These are phyloP conservation scores for Aspergillus melleus DNA, from an alignment of 2,329 filamentous ascomycete genomes.

Conservation along the genomic window DNA sequence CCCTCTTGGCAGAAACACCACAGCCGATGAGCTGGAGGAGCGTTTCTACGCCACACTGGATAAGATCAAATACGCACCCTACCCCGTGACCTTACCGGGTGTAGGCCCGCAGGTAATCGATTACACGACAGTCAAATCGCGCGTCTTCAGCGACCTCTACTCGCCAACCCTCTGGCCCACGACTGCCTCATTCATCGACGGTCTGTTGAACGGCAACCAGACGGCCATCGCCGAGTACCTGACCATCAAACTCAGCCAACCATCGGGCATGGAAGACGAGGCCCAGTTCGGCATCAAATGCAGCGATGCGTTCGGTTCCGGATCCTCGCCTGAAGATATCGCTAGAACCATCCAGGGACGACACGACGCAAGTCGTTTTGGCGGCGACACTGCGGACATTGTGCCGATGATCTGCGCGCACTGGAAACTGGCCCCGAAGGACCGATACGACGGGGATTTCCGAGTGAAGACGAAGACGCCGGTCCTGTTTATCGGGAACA, in stretches of 20 bases:
- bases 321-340: neutral
- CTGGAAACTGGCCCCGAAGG: constrained; percentile 24
- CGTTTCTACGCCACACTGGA: neutral
- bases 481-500: constrained; percentile 27
- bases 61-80: neutral
- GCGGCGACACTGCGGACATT: constrained; percentile 7
- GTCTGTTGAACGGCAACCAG: neutral
- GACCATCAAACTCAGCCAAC: too few relatives aligned
- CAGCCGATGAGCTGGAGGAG: neutral
- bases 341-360: neutral
- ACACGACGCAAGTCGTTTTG: neutral
- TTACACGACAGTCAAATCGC: neutral
- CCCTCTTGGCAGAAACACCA: neutral
- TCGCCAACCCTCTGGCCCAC: neutral
- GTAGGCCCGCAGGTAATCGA: neutral
- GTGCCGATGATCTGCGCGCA: constrained; percentile 12
- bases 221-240: neutral
- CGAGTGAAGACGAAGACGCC: constrained; percentile 25
- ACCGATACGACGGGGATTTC: constrained; percentile 27
- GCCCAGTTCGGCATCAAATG: neutral
- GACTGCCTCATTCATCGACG: neutral
- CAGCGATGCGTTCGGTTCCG: neutral
- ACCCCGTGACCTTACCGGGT: neutral
- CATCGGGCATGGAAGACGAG: neutral
- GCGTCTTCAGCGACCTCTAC: neutral